These are phyloP conservation scores for Nigrospora osmanthi DNA, from an alignment of 2,329 filamentous ascomycete genomes.

Conservation along the genomic window DNA sequence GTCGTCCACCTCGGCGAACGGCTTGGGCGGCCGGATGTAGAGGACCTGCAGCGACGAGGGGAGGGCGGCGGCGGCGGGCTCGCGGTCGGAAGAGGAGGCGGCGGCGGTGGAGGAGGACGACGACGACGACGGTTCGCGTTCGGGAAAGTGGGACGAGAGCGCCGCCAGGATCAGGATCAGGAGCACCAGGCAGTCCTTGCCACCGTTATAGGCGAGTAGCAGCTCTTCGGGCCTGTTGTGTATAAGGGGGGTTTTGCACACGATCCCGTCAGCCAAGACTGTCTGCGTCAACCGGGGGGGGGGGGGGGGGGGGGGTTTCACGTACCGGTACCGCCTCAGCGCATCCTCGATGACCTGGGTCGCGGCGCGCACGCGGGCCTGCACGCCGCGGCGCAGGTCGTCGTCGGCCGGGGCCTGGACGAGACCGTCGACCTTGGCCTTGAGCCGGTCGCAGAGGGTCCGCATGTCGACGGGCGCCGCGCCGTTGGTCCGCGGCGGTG, in stretches of 20 bases:
- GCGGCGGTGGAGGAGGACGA: too few species aligned
- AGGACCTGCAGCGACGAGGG: constrained; percentile 61
- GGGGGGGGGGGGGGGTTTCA: constrained; percentile 5
- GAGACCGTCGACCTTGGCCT: constrained; percentile 56
- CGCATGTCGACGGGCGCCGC: constrained; percentile 1
- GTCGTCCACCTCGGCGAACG: constrained; percentile 77
- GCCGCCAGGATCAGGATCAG: constrained; percentile 76
- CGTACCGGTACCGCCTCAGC: constrained; percentile 66
- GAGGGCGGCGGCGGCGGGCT: constrained; percentile 20
- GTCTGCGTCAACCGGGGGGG: not conserved
- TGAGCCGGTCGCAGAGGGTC: constrained; percentile 41
- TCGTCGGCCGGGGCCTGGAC: constrained; percentile 50
- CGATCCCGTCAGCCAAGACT: not conserved
- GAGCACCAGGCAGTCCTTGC: constrained; percentile 94
- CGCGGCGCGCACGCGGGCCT: constrained; percentile 66
- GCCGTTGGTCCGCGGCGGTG: not conserved
- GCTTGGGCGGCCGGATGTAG: constrained; percentile 79
- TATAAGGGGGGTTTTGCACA: not conserved
- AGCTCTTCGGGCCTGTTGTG: constrained; percentile 61
- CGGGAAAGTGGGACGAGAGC: constrained; percentile 31
- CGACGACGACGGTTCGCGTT: not conserved
- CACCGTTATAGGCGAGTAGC: constrained; percentile 92
- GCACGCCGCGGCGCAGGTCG: constrained; percentile 53
- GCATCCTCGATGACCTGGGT: constrained; percentile 69
- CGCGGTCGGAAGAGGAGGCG: too few species aligned